Percentiles rank a stretch among this genome's conserved stretches.
Evolutionary conservation across 305 asterid species (phyloP).

Genomic region (Fraxinus nigra): DNA sequence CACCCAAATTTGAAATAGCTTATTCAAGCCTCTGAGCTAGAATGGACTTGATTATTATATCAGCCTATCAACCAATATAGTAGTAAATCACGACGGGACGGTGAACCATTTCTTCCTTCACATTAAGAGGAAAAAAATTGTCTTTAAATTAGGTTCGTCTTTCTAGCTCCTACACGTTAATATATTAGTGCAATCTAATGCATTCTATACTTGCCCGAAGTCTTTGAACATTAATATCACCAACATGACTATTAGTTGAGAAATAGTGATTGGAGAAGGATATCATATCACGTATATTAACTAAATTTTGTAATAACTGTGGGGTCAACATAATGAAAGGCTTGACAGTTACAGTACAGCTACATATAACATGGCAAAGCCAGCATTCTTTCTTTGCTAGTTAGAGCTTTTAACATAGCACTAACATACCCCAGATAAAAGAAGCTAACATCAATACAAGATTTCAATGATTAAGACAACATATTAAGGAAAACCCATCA

Average conservation of each 20-base stretch:
- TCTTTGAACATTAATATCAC: not conserved
- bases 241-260: not conserved
- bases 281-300: not conserved
- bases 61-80: slow-evolving; percentile 8
- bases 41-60: not conserved
- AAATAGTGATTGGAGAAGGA: not conserved
- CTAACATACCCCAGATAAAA: not conserved
- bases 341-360: not conserved
- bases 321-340: not conserved
- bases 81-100: not conserved
- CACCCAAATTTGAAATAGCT: slow-evolving; percentile 28
- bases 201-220: not conserved
- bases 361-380: not conserved
- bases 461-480: not conserved
- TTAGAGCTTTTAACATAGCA: not conserved
- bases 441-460: not conserved
- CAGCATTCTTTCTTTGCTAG: not conserved
- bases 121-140: not conserved
- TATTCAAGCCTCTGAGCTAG: slow-evolving; percentile 13
- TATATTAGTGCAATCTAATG: not conserved
- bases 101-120: not conserved
- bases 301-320: not conserved
- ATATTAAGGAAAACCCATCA: not conserved
- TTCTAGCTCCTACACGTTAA: not conserved
- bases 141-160: not conserved